Evolutionary conservation across 2,329 filamentous ascomycete species (phyloP).

Genomic region (Xylariaceae sp.): DNA sequence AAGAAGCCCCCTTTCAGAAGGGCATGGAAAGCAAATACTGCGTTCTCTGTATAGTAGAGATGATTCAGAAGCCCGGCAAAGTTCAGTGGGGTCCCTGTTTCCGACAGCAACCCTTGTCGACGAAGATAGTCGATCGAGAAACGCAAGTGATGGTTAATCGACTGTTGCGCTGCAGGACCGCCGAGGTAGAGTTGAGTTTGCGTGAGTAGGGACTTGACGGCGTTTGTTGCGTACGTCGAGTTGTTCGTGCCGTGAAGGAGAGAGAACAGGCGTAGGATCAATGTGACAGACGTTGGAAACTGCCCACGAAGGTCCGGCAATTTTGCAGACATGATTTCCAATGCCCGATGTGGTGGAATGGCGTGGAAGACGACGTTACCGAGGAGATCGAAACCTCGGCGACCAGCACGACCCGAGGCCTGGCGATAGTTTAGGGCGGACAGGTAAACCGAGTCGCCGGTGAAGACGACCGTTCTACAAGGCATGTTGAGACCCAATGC

Average conservation of each 20-base stretch:
- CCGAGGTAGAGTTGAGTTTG: conserved; percentile 65
- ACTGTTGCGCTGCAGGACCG: conserved; percentile 57
- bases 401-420: conserved; percentile 68
- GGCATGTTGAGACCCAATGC: conserved; percentile 79
- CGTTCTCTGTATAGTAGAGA: conserved; percentile 70
- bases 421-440: conserved; percentile 72
- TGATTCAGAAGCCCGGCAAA: conserved; percentile 65
- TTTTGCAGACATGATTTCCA: conserved; percentile 63
- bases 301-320: conserved; percentile 69
- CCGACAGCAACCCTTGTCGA: conserved; percentile 57
- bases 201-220: conserved; percentile 60
- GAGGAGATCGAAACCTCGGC: conserved; percentile 71
- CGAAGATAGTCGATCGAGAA: conserved; percentile 77
- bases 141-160: conserved; percentile 66
- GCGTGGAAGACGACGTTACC: conserved; percentile 76
- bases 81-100: conserved; percentile 57
- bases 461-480: conserved; percentile 73
- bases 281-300: conserved; percentile 67
- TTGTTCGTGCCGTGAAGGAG: conserved; percentile 59
- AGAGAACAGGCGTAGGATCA: conserved; percentile 62
- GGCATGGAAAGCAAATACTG: conserved; percentile 69
- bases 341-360: conserved; percentile 51
- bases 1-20: conserved; percentile 66
- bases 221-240: conserved; percentile 52
- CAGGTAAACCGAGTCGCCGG: conserved; percentile 63